Percentiles rank a stretch among this genome's conserved stretches.
Evolutionary conservation across 352 stramenopile species (phyloP).

Genomic region (Phytopythium vexans): DNA sequence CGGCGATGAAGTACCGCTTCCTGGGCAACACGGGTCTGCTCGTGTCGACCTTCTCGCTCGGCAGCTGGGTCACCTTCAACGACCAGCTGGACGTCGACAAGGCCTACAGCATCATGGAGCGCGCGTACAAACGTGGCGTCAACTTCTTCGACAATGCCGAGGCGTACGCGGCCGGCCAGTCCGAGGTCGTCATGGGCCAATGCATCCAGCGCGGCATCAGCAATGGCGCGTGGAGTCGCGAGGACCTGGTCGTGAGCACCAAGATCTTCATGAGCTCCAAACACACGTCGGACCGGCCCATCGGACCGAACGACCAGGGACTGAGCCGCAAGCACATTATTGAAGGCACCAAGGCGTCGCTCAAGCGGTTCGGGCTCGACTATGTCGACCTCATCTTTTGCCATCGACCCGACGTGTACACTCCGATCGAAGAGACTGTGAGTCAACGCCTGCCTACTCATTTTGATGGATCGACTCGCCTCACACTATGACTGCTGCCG

Average conservation of each 20-base stretch:
- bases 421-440: conserved; percentile 52
- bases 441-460: too few species aligned
- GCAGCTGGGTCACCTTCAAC: conserved; percentile 45
- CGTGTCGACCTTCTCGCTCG: conserved; percentile 46
- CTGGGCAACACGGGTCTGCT: conserved; percentile 43
- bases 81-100: conserved; percentile 41
- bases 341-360: conserved; percentile 32
- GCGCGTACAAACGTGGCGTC: conserved; percentile 48
- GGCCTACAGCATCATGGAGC: conserved; percentile 47
- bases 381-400: conserved; percentile 58
- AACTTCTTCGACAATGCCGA: conserved; percentile 72
- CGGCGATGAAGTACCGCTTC: conserved; percentile 48
- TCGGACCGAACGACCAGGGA: conserved; percentile 22
- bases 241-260: conserved; percentile 62
- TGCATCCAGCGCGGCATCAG: conserved; percentile 44
- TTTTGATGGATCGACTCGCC: too few species aligned
- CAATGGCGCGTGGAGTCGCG: conserved; percentile 30
- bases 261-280: conserved; percentile 59
- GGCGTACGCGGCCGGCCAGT: conserved; percentile 38
- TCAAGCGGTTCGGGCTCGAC: conserved; percentile 36
- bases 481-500: too few species aligned
- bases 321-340: conserved; percentile 37
- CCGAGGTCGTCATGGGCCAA: conserved; percentile 48
- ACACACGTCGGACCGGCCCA: conserved; percentile 5
- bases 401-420: conserved; percentile 41